Base-by-base conservation (phyloP, 148 eudicot species). In the Camellia granthamiana region DNA sequence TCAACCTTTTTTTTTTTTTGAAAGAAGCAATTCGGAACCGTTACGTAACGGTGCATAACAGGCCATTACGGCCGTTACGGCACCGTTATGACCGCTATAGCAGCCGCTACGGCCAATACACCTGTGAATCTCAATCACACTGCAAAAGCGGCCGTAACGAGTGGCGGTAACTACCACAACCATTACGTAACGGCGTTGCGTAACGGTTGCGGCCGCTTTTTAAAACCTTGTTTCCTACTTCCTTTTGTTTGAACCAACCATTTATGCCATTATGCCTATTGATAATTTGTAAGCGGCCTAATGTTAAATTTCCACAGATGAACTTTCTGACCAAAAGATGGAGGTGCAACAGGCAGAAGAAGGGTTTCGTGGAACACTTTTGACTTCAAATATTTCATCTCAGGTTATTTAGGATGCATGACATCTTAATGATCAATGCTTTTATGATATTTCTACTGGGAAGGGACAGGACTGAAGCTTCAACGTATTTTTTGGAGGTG, bases 281-380 rank as follows among this genome's bases (percentile, higher is more conserved):
- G 75, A 44, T 79, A 66, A 42, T 70, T 19, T 19, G 5, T 18
- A 64, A 62, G 58, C 55, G 30, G 67, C 58, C 38, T 77, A 54
- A 41, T 41, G 7, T 30, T 60, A 21, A 49, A 47, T 74, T 62
- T 81, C 61, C 68, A 18, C 89, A 97, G 99, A 97, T 88, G 99
- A 97, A 88, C 90, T 97, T 69, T 90, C 92, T 52, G 94, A 84
- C 74, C 90, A 89, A 69, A 92, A 92, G 88, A 71, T 86, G 81
- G 98, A 92, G 80, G 86, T 84, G 68, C 92, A 85, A 72, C 88
- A 79, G 81, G 81, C 91, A 60, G 99, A 97, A 79, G 98, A 88
- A 87, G 99, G 99, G 72, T 97, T 97, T 85, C 94, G 97, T 65
- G 99, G 99, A 78, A 87, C 97, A 74, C 90, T 94, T 30, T 86